phyloP scores from a whole-genome alignment of 2,329 filamentous ascomycete genomes.

The Cladorrhinum sp. region DNA sequence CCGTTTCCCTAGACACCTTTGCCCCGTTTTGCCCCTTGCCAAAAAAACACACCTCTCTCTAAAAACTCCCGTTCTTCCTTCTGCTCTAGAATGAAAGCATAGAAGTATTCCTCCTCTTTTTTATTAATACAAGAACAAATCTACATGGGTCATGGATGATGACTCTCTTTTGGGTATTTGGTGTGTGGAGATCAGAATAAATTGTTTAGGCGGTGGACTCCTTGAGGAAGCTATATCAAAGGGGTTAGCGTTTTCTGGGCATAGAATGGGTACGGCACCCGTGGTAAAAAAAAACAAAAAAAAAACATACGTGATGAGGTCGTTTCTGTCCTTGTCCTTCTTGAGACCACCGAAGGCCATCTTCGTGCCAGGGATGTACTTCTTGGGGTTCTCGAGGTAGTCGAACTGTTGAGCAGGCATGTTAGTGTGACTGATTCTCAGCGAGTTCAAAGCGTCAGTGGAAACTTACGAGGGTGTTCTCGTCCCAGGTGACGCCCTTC shows the following conservation, averaged over 20 bases:
- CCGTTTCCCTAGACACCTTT: neutral
- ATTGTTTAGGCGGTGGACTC: conserved; percentile 63
- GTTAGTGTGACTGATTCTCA: neutral
- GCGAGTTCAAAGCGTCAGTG: neutral
- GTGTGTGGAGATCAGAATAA: neutral
- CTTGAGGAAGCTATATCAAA: conserved; percentile 58
- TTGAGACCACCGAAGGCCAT: conserved; percentile 99
- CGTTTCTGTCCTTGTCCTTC: conserved; percentile 99
- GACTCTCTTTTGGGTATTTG: neutral
- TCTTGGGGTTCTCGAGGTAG: conserved; percentile 99
- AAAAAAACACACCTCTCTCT: neutral
- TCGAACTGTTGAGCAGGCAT: conserved; percentile 61
- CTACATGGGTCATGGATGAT: neutral
- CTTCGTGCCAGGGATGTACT: conserved; percentile 99
- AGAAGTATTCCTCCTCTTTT: neutral
- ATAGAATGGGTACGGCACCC: neutral
- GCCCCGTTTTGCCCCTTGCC: neutral
- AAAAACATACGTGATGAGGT: conserved; percentile 84
- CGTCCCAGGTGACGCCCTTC: conserved; percentile 86
- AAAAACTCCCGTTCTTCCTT: neutral
- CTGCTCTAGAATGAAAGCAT: neutral
- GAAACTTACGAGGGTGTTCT: conserved; percentile 71
- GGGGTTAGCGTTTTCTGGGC: neutral
- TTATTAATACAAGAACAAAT: neutral
- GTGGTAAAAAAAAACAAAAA: neutral